Base-by-base conservation (phyloP, 2,329 filamentous ascomycete genomes). In the Stachybotrys chlorohalonatus region DNA sequence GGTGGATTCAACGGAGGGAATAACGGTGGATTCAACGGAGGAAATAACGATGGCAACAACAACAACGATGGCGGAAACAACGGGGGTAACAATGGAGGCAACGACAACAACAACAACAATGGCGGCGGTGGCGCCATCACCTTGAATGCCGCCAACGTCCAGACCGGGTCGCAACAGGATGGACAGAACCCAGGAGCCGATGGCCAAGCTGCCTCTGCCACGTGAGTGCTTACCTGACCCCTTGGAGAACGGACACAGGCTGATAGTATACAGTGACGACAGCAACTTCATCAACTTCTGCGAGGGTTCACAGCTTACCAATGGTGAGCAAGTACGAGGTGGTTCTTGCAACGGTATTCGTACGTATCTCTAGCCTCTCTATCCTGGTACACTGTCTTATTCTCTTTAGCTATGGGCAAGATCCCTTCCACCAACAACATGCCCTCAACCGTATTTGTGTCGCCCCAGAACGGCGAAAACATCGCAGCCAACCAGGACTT, bases 251-350 rank as follows among this genome's bases (percentile, higher is more conserved):
- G 17, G 15, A 42, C 3, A 8, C 9, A 49, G 36, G 52, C 66
- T 57, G 60, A 58, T 53, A 8, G 7, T 6, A 32, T 72, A n/a
- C 54, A 84, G 81, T 58, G 80, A 84, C 60, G 57, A 70, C 16
- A 71, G 73, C 71, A 85, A 85, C 71, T 84, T 84, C 65, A 82
- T 84, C 76, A 84, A 84, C 74, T 82, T 83, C 66, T 84, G 81
- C 64, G 56, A 67, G 5, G 79, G 77, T 49, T 61, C 77, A 64
- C 77, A 72, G 0, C 65, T 83, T 51, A 86, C 83, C 58, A 83
- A 87, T 62, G 84, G 83, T 62, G 68, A 77, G 31, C 83, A 86
- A 66, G 72, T 78, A 52, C 73, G 72, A 56, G 67, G 60, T 5
- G 84, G 84, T 17, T 86, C 83, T 42, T 87, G 84, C 71, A 87